phyloP scores from a whole-genome alignment of 176 grass and related monocot species.

The Hordeum vulgare region MorexV3_pseudomolecules_assembly NC_058524.1:435692468-435692967 shows the following conservation, averaged over 20 bases:
- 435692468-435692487: neutral
- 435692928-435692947: neutral
- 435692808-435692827: neutral
- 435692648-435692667: neutral
- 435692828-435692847: neutral
- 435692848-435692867: neutral
- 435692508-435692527: neutral
- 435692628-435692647: neutral
- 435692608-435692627: neutral
- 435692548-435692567: neutral
- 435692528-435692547: neutral
- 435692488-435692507: neutral
- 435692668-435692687: conserved; percentile 1
- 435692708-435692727: too few species aligned
- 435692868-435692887: neutral
- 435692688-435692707: neutral
- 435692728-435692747: too few species aligned
- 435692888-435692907: neutral
- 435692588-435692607: neutral
- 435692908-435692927: neutral
- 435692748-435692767: too few species aligned
- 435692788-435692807: too few species aligned
- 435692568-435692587: neutral
- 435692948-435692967: neutral
- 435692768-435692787: too few species aligned